These are phyloP conservation scores for Nevesoporus exiguus DNA, from an alignment of 768 basidiomycete genomes.

Conservation along the genomic window DNA sequence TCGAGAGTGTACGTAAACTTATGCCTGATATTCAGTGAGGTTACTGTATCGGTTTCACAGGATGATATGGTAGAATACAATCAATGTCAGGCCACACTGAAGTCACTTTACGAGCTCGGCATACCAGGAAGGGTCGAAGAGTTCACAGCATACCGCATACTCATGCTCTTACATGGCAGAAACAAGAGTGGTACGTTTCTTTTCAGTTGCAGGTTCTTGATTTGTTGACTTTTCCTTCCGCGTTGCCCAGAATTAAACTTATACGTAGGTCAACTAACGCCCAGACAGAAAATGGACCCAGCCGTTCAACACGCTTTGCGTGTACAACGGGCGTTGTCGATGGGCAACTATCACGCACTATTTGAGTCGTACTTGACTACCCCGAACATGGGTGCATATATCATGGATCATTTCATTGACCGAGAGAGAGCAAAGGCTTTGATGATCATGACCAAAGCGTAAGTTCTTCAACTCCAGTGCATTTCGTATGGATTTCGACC, in stretches of 20 bases:
- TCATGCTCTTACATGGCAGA: conserved; percentile 91
- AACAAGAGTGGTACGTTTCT: conserved; percentile 82
- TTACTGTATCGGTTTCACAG: conserved; percentile 42
- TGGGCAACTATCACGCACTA: conserved; percentile 91
- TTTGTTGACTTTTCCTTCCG: neutral
- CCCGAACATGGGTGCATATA: conserved; percentile 97
- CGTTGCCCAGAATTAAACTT: conserved; percentile 78
- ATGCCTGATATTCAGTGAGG: neutral
- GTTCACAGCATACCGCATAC: conserved; percentile 95
- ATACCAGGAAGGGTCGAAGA: conserved; percentile 92
- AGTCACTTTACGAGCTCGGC: conserved; percentile 88
- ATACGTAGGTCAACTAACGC: conserved; percentile 96
- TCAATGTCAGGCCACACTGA: conserved; percentile 91
- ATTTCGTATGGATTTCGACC: neutral
- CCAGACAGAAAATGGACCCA: conserved; percentile 76
- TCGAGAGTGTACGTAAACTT: conserved; percentile 68
- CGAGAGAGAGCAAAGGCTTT: conserved; percentile 86
- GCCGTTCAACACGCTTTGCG: conserved; percentile 86
- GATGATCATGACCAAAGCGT: conserved; percentile 93
- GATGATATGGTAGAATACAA: conserved; percentile 98
- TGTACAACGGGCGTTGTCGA: conserved; percentile 85
- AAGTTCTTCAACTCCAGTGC: conserved; percentile 34
- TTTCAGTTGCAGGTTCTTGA: neutral
- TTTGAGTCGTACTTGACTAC: conserved; percentile 81
- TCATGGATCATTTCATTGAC: conserved; percentile 98